Evolutionary conservation across 1,139 yeast species (phyloP).

Genomic region (Kodamaea suecica): DNA sequence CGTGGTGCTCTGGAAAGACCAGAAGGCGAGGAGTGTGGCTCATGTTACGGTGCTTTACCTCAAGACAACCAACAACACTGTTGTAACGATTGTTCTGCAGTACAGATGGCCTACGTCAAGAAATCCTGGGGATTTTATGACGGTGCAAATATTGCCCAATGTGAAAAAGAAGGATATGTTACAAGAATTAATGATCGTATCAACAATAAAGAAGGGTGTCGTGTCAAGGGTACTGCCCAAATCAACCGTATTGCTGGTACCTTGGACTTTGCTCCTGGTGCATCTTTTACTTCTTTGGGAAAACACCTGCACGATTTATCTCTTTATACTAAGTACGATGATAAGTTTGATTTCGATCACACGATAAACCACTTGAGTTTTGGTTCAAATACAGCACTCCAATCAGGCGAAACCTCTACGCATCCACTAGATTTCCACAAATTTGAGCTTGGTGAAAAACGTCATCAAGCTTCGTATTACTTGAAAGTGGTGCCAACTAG

Average conservation of each 20-base stretch:
- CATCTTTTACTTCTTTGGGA: slow-evolving; percentile 51
- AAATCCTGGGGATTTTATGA: slow-evolving; percentile 87
- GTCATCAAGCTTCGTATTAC: slow-evolving; percentile 71
- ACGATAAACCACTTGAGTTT: slow-evolving; percentile 76
- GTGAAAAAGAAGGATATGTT: slow-evolving; percentile 87
- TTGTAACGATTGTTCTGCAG: slow-evolving; percentile 85
- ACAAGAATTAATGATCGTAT: slow-evolving; percentile 53
- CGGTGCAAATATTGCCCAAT: slow-evolving; percentile 81
- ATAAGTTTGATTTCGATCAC: slow-evolving; percentile 69
- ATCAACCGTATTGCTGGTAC: slow-evolving; percentile 88
- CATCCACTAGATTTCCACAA: slow-evolving; percentile 70
- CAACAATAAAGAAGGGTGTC: slow-evolving; percentile 71
- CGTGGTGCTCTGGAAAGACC: slow-evolving; percentile 35
- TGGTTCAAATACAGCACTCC: slow-evolving; percentile 44
- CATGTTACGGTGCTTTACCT: slow-evolving; percentile 83
- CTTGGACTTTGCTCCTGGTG: slow-evolving; percentile 94
- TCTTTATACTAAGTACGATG: slow-evolving; percentile 53
- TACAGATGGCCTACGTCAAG: slow-evolving; percentile 72
- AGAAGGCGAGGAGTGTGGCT: slow-evolving; percentile 60
- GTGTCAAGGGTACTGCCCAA: slow-evolving; percentile 73
- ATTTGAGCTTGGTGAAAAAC: slow-evolving; percentile 45
- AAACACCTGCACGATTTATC: slow-evolving; percentile 84
- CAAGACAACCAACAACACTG: slow-evolving; percentile 64
- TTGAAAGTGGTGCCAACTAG: slow-evolving; percentile 90
- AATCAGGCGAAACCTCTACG: slow-evolving; percentile 30